A percentile compares a stretch with the other conserved stretches of the same genome.
Conservation (phyloP, 306 rosid species). For the Rubus idaeus region DNA sequence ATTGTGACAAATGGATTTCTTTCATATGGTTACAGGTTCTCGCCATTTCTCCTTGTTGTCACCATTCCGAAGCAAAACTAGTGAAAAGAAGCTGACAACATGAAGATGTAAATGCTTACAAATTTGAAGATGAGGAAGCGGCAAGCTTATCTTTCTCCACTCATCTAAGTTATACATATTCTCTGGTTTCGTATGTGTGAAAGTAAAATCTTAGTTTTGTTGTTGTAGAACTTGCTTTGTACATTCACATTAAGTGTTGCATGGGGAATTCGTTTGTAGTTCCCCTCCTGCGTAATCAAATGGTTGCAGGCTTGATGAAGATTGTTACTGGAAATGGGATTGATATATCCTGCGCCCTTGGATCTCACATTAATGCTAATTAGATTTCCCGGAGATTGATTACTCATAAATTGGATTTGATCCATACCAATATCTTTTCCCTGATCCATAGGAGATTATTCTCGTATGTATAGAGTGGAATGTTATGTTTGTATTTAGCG, state of each 20-base stretch:
- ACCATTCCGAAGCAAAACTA: conserved; percentile 85
- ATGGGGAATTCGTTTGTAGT: conserved; percentile 4
- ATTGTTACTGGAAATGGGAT: neutral
- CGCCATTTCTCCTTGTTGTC: conserved; percentile 88
- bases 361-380: neutral
- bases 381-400: neutral
- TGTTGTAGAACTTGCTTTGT: conserved; percentile 20
- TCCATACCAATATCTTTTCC: neutral
- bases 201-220: conserved; percentile 11
- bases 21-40: conserved; percentile 59
- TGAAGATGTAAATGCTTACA: conserved; percentile 32
- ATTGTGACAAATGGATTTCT: conserved; percentile 5
- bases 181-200: conserved; percentile 2
- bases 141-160: conserved; percentile 17
- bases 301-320: neutral
- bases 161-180: conserved; percentile 9
- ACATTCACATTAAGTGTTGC: conserved; percentile 20
- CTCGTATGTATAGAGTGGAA: neutral
- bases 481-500: neutral
- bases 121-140: conserved; percentile 18
- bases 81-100: conserved; percentile 63
- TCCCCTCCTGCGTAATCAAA: conserved; percentile 8
- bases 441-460: neutral
- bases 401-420: neutral
- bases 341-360: neutral